Conservation (phyloP, 257 asterid species). For the Fraxinus quadrangulata region DNA sequence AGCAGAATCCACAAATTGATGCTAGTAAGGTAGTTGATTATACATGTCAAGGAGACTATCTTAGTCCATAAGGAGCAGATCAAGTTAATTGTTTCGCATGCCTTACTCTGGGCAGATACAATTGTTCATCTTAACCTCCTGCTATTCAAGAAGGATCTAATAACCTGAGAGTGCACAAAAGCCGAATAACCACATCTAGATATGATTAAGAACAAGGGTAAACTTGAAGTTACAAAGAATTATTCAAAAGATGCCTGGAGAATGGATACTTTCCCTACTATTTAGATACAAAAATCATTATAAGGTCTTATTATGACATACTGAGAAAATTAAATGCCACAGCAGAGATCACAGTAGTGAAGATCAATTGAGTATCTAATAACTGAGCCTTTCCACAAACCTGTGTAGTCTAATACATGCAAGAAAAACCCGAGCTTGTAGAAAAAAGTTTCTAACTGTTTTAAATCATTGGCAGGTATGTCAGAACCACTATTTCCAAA, state of each 20-base stretch:
- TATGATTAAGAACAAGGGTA: neutral
- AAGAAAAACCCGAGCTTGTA: conserved; percentile 99
- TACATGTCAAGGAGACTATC: neutral
- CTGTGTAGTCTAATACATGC: conserved; percentile 91
- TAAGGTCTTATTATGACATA: neutral
- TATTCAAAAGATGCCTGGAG: neutral
- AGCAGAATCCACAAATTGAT: neutral
- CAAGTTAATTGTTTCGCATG: neutral
- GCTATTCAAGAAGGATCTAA: neutral
- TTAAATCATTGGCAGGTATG: conserved; percentile 86
- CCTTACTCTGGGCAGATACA: conserved; percentile 1
- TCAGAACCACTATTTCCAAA: conserved; percentile 96
- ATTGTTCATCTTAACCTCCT: neutral
- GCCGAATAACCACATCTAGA: neutral
- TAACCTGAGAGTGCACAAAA: neutral
- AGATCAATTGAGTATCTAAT: neutral
- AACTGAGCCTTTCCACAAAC: conserved; percentile 34
- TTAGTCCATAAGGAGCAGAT: neutral
- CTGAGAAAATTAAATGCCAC: neutral
- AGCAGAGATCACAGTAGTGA: neutral
- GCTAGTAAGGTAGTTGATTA: neutral
- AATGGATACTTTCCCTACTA: neutral
- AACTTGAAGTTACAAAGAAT: neutral
- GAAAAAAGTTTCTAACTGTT: conserved; percentile 94
- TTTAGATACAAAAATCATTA: neutral